Evolutionary conservation across 2,329 filamentous ascomycete species (phyloP), one percentile per base, ranked within the genome.

Genomic region (Chalaropsis ovoidea): DNA sequence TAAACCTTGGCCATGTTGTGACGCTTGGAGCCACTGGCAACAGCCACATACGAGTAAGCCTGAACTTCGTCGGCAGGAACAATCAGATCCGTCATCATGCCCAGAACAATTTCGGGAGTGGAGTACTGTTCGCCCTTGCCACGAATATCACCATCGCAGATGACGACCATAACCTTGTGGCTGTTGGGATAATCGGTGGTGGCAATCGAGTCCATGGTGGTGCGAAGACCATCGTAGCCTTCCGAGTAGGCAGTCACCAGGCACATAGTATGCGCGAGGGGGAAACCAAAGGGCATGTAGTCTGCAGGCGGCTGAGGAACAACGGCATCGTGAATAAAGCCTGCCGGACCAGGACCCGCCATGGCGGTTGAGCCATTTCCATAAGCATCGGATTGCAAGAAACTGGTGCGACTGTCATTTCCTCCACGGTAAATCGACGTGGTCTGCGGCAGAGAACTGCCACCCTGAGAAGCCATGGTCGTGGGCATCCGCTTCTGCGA

Each of bases 1-100:
- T 97, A 96, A 67, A 97, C 86, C 80, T 97, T 96, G 71, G 94
- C 93, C 94, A 97, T 99, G 77, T 97, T 99, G 84, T 99, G 95
- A 71, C 94, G 86, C 80, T 99, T 99, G 61, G 92, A 89, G 67
- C 94, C 94, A 73, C 89, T 94, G 49, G 94, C 90, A 42, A 99
- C 93, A 13, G 94, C 95, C 63, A 99, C 94, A 70, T 99, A 99
- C 0, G 93, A 97, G 76, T 91, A 96, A 0, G 91, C 83, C 71
- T 90, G 81, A 1, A 97, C 94, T 67, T 96, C 87, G 35, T 95
- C 85, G 0, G 86, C 87, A 5, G 85, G 82, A 7, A 91, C 81
- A 1, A 90, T 86, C 72, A 90, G 87, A 71, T 99, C 94, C 73
- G 88, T 94, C 86, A 99, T 89, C 94, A 99, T 99, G 72, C 85